Evolutionary conservation across 345 rosid genomes (phyloP), one percentile per base, ranked within the genome.

Genomic region (Citrus reticulata): DNA sequence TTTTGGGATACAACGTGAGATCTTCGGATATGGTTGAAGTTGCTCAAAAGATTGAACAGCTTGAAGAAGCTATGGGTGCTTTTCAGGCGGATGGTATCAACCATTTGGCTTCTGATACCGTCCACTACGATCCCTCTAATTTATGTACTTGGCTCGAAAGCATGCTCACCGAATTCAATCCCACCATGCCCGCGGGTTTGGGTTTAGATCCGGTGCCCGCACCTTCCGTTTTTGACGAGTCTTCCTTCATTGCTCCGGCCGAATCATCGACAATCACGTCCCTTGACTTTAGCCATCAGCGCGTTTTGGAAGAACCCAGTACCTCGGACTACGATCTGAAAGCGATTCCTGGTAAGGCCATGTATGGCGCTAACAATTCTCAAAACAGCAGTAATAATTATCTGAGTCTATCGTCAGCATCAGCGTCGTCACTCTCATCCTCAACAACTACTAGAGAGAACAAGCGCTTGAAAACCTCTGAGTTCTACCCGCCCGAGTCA

Each of bases 1-100:
- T 84, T 24, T 49, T 92, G 65, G 98, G 98, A 3, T 94, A 94
- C 89, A 90, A 90, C 30, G 98, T 94, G 0, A 81, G 83, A 78
- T 81, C 94, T 11, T 88, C 97, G 7, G 98, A 94, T 81, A 92
- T 94, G 98, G 95, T 88, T 0, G 97, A 91, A n/a, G 97, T 94
- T 10, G 98, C 97, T 16, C 87, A 84, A 25, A 94, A 94, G 84
- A 91, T 94, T 1, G 98, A 92, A 59, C 97, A 88, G 81, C 86
- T 94, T 17, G 98, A 94, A 77, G 84, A 88, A 49, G 93, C 83
- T 62, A 88, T 94, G 93, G 84, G 90, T 32, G 79, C 77, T 72
- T 90, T 79, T 77, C 93, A 88, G 30, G 94, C 82, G 58, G 97
- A 90, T 57, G 97, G 89, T 0, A 35, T 91, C 11, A 88, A 92